Conservation (phyloP, 768 basidiomycete genomes). For the Hericium erinaceus region DNA sequence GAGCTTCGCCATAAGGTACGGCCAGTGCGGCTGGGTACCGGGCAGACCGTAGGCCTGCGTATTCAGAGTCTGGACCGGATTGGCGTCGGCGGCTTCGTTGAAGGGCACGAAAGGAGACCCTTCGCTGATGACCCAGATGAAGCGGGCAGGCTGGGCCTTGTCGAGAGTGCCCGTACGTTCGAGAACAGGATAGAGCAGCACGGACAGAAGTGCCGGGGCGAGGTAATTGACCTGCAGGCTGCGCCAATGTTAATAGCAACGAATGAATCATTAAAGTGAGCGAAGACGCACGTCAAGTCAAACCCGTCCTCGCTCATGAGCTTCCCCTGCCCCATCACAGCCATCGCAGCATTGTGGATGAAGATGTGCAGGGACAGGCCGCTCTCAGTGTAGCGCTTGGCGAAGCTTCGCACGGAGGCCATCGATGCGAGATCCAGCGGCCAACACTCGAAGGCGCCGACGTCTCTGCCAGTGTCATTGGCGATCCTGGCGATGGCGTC, state of each 20-base stretch:
- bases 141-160: background rate
- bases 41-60: too few species aligned
- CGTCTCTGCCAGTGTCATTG: background rate
- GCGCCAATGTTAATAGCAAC: background rate
- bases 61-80: too few species aligned
- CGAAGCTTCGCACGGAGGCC: background rate
- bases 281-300: background rate
- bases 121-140: background rate
- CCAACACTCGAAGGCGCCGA: background rate
- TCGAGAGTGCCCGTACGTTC: background rate
- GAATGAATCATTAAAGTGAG: too few species aligned
- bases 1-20: background rate
- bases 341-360: background rate
- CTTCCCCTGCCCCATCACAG: background rate
- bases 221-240: background rate
- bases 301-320: background rate
- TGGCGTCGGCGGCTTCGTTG: background rate
- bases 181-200: background rate
- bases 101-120: background rate
- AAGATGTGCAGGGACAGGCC: background rate
- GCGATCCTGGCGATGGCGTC: background rate
- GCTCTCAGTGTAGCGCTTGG: background rate
- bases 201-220: background rate
- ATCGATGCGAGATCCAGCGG: background rate
- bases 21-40: too few species aligned